Base-by-base conservation (phyloP, 1,284 basidiomycete species). In the Tilletiopsis washingtonensis region DNA sequence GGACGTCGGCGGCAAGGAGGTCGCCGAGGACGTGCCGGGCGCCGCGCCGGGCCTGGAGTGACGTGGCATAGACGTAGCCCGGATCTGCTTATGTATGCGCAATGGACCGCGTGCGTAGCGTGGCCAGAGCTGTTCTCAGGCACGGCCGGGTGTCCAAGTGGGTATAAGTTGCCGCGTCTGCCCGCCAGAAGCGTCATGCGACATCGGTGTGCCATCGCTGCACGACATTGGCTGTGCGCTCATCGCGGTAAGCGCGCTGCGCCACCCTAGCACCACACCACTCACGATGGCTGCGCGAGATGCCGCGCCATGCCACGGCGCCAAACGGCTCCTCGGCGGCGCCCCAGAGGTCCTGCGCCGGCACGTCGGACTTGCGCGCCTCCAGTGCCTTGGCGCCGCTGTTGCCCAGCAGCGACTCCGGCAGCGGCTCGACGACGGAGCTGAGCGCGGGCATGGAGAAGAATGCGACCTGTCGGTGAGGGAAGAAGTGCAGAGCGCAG, bases 1-100 rank as follows among this genome's bases (percentile, higher is more conserved):
- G 25, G 69, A 72, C 40, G 57, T 72, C 45, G 59, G 67, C 51
- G 62, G 57, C 39, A 39, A 49, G 17, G 41, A 55, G 23, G n/a
- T 47, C 20, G 39, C 21, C 3, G 5, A 32, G n/a, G 49, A 45
- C 14, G 12, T 51, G 42, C 53, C 53, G 4, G 53, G 48, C 29
- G 9, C 29, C n/a, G 29, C 29, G 9, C 29, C 29, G 9, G 29
- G 29, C n/a, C 29, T 34, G n/a, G n/a, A n/a, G n/a, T n/a, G n/a
- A n/a, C n/a, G n/a, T n/a, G n/a, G n/a, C n/a, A n/a, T n/a, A n/a
- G n/a, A n/a, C n/a, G n/a, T n/a, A n/a, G n/a, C n/a, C n/a, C n/a
- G n/a, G n/a, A n/a, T n/a, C n/a, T n/a, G n/a, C n/a, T n/a, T n/a
- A n/a, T n/a, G n/a, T n/a, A n/a, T n/a, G n/a, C n/a, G n/a, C n/a